Base-by-base conservation (phyloP, 331 rosid species). In the Ulmus americana region DNA sequence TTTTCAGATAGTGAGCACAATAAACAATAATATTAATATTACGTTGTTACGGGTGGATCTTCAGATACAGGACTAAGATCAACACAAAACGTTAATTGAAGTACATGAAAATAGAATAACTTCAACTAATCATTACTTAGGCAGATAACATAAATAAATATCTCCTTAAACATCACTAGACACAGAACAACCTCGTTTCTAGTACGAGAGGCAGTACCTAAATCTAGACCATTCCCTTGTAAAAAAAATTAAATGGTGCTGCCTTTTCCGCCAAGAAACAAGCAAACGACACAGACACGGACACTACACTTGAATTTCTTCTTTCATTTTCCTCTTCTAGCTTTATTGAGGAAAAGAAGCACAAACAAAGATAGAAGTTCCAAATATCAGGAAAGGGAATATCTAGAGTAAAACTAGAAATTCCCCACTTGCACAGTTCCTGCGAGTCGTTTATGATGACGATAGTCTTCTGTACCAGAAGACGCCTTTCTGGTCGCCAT, bases 401-500 rank as follows among this genome's bases (percentile, higher is more conserved):
- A 57, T n/a, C 38, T 64, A 2, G 51, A 35, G 22, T n/a, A 50
- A 3, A 28, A 28, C 35, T 28, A 28, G 35, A 2, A 28, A 28
- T 28, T 28, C 35, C 35, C 35, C 4, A 28, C 35, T 3, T 2
- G 35, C 35, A 28, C 3, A 28, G 4, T 28, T 28, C 35, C 35
- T 28, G 35, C 35, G 35, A 28, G 35, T 28, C 35, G 35, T 3
- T 28, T 28, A 28, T 28, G 35, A 28, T 39, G 43, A 55, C 82
- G 78, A 82, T 53, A 83, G 60, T 76, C 74, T 90, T 38, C 76
- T 81, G 86, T 90, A 90, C 97, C 97, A 90, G 84, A 81, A 90
- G 46, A 90, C 90, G 46, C 97, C 97, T 44, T 80, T 77, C 65
- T 50, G 45, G 14, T 74, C 69, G 46, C 52, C 54, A 9, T 85